phyloP scores from a whole-genome alignment of 2,329 filamentous ascomycete genomes.

The Karstenula rhodostoma region DNA sequence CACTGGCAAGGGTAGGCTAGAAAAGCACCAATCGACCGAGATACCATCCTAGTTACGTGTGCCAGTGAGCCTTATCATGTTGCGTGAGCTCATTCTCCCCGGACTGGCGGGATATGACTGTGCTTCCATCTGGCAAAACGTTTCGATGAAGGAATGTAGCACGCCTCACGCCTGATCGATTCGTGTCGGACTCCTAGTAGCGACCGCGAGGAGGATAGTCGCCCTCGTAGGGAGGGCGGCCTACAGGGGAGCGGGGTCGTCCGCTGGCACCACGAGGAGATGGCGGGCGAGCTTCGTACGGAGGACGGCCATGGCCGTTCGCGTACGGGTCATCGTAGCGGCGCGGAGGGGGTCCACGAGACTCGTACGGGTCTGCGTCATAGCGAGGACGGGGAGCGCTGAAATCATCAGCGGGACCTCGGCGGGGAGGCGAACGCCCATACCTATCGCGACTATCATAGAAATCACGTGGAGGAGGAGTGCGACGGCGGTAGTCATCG shows the following conservation, averaged over 20 bases:
- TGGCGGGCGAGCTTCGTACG: constrained; percentile 59
- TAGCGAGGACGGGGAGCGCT: constrained; percentile 69
- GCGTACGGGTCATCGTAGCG: constrained; percentile 67
- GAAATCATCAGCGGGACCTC: constrained; percentile 76
- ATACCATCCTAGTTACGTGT: not conserved
- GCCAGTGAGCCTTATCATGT: not conserved
- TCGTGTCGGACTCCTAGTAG: constrained; percentile 35
- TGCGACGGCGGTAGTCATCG: constrained; percentile 86
- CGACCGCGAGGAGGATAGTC: constrained; percentile 55
- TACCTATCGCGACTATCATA: constrained; percentile 75
- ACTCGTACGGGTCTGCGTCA: constrained; percentile 78
- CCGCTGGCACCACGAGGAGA: constrained; percentile 50
- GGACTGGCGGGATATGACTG: not conserved
- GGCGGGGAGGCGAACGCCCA: constrained; percentile 72
- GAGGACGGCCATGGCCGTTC: constrained; percentile 63
- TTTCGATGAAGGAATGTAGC: not conserved
- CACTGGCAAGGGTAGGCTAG: not conserved
- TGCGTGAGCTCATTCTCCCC: not conserved
- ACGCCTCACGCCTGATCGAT: not conserved
- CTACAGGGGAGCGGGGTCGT: constrained; percentile 62
- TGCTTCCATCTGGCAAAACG: not conserved
- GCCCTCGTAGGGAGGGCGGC: constrained; percentile 64
- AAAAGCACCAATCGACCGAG: not conserved
- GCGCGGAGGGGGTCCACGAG: constrained; percentile 62
- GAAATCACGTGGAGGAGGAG: constrained; percentile 80